A percentile compares a stretch with the other conserved stretches of the same genome.
These are phyloP conservation scores for Triticum urartu DNA, from an alignment of 176 grass and related monocot species.

Conservation along the genomic window DNA sequence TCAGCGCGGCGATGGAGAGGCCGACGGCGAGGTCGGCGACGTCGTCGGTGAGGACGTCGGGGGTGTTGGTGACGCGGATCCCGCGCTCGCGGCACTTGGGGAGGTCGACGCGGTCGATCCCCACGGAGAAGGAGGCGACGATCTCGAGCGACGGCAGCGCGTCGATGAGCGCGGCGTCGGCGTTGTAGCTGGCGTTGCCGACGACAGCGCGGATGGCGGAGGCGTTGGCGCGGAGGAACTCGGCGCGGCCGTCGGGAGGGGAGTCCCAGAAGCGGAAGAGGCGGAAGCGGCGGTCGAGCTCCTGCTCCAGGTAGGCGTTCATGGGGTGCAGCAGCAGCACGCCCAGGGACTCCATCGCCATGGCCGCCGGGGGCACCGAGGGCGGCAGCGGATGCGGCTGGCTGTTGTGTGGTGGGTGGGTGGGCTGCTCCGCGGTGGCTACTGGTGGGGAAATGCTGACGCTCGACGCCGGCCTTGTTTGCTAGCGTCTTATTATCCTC, in stretches of 20 bases:
- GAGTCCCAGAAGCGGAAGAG: constrained; percentile 71
- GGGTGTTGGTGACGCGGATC: constrained; percentile 84
- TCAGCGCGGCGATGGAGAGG: constrained; percentile 60
- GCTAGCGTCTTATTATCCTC: not conserved
- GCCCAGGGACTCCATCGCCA: constrained; percentile 64
- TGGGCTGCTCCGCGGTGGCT: not conserved
- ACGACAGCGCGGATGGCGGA: constrained; percentile 70
- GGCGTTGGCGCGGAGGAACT: constrained; percentile 64
- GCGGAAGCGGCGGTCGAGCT: constrained; percentile 60
- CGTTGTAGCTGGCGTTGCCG: constrained; percentile 33
- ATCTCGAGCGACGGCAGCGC: constrained; percentile 76
- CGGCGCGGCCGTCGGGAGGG: constrained; percentile 26
- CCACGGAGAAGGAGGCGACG: constrained; percentile 78
- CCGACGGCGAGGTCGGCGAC: constrained; percentile 92
- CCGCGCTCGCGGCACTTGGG: constrained; percentile 64
- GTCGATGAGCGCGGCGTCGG: constrained; percentile 63
- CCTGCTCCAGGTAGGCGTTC: constrained; percentile 76
- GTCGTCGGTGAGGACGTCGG: constrained; percentile 98
- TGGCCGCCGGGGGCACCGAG: not conserved
- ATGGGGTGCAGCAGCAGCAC: constrained; percentile 72
- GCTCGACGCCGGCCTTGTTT: not conserved
- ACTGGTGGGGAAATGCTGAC: not conserved
- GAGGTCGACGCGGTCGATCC: constrained; percentile 85
- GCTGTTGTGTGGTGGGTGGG: not conserved
- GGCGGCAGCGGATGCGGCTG: not conserved